Base-by-base conservation (phyloP, 1,284 basidiomycete species). In the Hypsizygus ulmarius region DNA sequence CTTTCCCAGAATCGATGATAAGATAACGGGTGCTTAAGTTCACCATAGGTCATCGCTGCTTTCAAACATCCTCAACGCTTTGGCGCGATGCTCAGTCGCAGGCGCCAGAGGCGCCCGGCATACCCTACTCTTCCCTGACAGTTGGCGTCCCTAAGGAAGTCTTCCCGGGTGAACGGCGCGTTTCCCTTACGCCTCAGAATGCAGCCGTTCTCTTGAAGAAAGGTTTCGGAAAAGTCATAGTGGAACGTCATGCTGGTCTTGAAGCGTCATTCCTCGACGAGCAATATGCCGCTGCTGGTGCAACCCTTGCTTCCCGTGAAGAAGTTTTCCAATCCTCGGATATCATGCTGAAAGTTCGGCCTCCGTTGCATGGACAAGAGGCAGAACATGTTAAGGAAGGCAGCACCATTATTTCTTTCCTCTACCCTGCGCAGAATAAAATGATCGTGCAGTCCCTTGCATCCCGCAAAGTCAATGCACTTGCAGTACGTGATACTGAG, bases 391-490 rank as follows among this genome's bases (percentile, higher is more conserved):
- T 92, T 56, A 87, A 80, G 60, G 71, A 81, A 58, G 87, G 84
- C 39, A 84, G 82, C 64, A 91, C 88, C 3, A 64, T 90, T 50
- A 84, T 93, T 54, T 90, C 87, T n/a, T 89, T 93, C 65, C 65
- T 93, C 57, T 88, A 91, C 66, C 88, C 90, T 12, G 73, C 79
- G 21, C 87, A 91, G 68, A 92, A 92, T 70, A 84, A 84, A 63
- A 66, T 73, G 25, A 73, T 87, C 42, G 81, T 91, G 32, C 81
- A 90, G 55, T 73, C 74, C 44, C 68, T 92, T 55, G 78, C 82
- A 9, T 67, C 74, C 18, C 77, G 79, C 47, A 80, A 79, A 50
- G 73, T 84, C 36, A 89, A 82, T 49, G 79, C 79, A 21, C 87
- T 88, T 57, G 73, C 75, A 50, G 71, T 74, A 58, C 27, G 71